Percentiles rank a stretch among this genome's conserved stretches.
Evolutionary conservation across 2,329 filamentous ascomycete species (phyloP).

Genomic region (Talaromyces sp.): DNA sequence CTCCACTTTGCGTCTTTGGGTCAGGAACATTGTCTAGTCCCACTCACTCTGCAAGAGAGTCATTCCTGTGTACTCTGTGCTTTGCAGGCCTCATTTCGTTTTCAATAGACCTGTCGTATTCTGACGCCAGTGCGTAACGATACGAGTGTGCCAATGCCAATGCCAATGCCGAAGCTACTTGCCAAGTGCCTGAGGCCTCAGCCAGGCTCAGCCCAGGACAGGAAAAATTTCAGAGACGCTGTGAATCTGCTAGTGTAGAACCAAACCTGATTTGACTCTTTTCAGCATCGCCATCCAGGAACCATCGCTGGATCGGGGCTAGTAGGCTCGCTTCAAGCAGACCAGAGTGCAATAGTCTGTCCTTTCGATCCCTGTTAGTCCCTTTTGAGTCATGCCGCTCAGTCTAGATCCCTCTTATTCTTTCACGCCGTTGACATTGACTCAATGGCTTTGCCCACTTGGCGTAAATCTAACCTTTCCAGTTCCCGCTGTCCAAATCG

Average conservation of each 20-base stretch:
- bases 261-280: neutral
- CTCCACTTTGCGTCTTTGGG: neutral
- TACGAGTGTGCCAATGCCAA: neutral
- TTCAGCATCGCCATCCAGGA: neutral
- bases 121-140: neutral
- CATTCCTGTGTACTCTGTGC: neutral
- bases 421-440: constrained; percentile 3
- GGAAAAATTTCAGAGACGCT: neutral
- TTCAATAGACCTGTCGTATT: neutral
- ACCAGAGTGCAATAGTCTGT: neutral
- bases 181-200: constrained; percentile 1
- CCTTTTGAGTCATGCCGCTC: neutral
- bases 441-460: neutral
- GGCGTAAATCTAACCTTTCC: neutral
- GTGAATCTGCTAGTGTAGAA: neutral
- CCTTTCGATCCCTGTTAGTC: neutral
- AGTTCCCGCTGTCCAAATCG: neutral
- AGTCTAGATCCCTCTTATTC: constrained; percentile 7
- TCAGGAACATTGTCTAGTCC: neutral
- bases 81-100: neutral
- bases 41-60: neutral
- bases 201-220: neutral
- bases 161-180: neutral
- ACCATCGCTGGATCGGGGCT: neutral
- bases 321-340: neutral